Evolutionary conservation across 306 rosid species (phyloP), one percentile per base, ranked within the genome.

Genomic region (Cucurbita moschata): DNA sequence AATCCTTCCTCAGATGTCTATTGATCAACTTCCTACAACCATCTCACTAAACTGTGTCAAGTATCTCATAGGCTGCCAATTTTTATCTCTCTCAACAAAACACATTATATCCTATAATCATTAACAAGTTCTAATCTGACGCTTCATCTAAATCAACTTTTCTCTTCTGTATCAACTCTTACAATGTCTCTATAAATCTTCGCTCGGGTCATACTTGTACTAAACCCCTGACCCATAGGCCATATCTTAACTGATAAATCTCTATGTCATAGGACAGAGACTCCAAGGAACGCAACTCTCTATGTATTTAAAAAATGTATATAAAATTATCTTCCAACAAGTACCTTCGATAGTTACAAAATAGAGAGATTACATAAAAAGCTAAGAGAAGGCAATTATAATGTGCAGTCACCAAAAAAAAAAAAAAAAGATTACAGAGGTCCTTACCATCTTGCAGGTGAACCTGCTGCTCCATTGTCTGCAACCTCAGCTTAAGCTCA

Each of bases 391-490:
- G 55, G 14, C 39, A 40, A 43, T 54, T 55, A 40, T 57, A 51
- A 5, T 40, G 68, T 7, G 68, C 19, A 73, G 52, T 21, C 47
- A 56, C 49, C 66, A 40, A 15, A 53, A 75, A 38, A 75, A 21
- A 21, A 60, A 72, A n/a, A 26, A 0, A 9, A 12, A 19, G 13
- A 46, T n/a, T 18, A 19, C 37, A 30, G 35, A 40, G 39, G 11
- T 11, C 40, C 85, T 83, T 85, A 93, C 98, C 98, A 82, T 93
- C 98, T 83, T 93, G 96, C 84, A 93, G 78, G 81, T 88, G 96
- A 80, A 93, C 98, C 79, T 93, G 97, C 81, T 93, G 98, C 82
- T 93, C 98, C 96, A 90, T 90, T 72, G 96, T 82, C 85, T 93
- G 98, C 87, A 93, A 81, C n/a, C 93, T 88, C 84, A 93, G 78